Evolutionary conservation across 768 basidiomycete species (phyloP).

Genomic region (Termitomyces sp.): DNA sequence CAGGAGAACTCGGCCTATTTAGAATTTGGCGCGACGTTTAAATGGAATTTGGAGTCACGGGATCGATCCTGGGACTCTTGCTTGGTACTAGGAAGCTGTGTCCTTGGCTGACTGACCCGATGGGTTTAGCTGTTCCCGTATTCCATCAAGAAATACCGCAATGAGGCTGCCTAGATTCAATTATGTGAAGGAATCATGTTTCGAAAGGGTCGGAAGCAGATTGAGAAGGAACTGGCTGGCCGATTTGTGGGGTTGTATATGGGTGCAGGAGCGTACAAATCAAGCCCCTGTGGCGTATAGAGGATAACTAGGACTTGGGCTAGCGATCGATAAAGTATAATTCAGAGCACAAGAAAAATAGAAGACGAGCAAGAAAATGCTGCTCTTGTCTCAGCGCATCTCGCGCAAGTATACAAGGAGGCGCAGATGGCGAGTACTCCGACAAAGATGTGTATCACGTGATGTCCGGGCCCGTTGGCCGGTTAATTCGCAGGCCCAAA

Average conservation of each 20-base stretch:
- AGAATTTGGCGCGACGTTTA: neutral
- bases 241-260: neutral
- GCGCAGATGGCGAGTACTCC: no score
- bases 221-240: neutral
- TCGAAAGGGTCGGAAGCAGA: neutral
- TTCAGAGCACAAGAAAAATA: neutral
- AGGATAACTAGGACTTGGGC: neutral
- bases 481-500: neutral
- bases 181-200: neutral
- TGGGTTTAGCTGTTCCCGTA: neutral
- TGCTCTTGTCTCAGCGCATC: neutral
- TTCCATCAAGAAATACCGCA: neutral
- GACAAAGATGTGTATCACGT: neutral
- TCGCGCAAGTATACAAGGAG: neutral
- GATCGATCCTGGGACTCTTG: neutral
- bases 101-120: neutral
- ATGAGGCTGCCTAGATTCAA: neutral
- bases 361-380: neutral
- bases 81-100: neutral
- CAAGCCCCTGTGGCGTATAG: conserved; percentile 7
- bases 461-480: neutral
- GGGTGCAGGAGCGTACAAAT: neutral
- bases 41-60: neutral
- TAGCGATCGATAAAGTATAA: neutral
- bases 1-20: neutral